Conservation (phyloP, 169 alveolate species). For the Plasmodium gallinaceum region DNA sequence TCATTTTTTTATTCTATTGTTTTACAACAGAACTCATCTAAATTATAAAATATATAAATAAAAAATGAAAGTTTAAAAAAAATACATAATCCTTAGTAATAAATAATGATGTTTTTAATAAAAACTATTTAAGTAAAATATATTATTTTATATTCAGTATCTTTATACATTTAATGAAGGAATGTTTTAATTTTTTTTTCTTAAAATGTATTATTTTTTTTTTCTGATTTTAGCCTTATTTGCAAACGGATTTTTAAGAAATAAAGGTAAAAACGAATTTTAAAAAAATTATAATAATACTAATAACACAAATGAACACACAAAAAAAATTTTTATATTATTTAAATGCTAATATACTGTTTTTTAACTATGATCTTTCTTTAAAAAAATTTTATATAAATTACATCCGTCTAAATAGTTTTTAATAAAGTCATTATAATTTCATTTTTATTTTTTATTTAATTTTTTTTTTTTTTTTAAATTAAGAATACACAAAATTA, state of each 20-base stretch:
- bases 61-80: not conserved
- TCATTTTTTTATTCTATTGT: not conserved
- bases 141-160: not conserved
- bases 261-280: conserved; percentile 29
- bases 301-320: too few species aligned
- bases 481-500: not conserved
- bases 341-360: too few species aligned
- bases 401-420: too few species aligned
- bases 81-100: not conserved
- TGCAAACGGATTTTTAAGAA: conserved; percentile 39
- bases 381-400: too few species aligned
- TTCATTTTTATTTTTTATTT: not conserved
- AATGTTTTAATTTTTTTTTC: conserved; percentile 4
- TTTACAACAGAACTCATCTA: not conserved
- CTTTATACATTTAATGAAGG: not conserved
- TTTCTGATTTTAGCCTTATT: conserved; percentile 13
- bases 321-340: too few species aligned
- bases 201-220: conserved; percentile 38
- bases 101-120: conserved; percentile 3
- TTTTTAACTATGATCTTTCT: too few species aligned
- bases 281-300: not conserved
- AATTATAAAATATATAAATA: too few species aligned
- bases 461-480: conserved; percentile 14
- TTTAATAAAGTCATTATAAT: too few species aligned
- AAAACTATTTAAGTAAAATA: not conserved